A percentile compares a stretch with the other conserved stretches of the same genome.
Evolutionary conservation across 257 asterid genomes (phyloP).

Genomic region (Fraxinus excelsior): DNA sequence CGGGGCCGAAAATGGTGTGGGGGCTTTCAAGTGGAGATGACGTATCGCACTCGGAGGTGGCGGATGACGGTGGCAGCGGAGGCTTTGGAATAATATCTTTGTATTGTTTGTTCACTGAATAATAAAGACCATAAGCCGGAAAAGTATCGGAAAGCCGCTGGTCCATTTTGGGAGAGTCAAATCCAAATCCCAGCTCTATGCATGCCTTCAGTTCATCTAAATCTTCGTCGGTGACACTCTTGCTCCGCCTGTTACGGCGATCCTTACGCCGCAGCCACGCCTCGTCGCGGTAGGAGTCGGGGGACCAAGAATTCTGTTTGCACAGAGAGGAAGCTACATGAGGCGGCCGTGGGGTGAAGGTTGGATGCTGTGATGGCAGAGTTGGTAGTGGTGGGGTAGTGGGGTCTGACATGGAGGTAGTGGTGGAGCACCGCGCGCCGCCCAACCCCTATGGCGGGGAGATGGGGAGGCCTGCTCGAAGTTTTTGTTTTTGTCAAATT

Average conservation of each 20-base stretch:
- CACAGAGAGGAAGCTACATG: conserved; percentile 33
- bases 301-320: conserved; percentile 79
- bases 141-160: conserved; percentile 65
- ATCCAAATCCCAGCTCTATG: conserved; percentile 76
- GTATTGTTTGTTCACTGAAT: conserved; percentile 62
- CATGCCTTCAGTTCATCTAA: conserved; percentile 75
- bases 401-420: conserved; percentile 31
- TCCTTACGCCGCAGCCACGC: conserved; percentile 70
- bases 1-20: conserved; percentile 48
- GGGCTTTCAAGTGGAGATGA: conserved; percentile 58
- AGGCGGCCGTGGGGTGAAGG: conserved; percentile 6
- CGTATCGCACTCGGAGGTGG: conserved; percentile 45
- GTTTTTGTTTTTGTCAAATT: background rate
- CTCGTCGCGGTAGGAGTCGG: conserved; percentile 66
- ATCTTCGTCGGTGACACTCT: conserved; percentile 77
- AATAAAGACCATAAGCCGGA: conserved; percentile 73
- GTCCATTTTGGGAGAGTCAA: conserved; percentile 74
- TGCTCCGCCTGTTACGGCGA: conserved; percentile 44
- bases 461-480: background rate
- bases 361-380: conserved; percentile 10
- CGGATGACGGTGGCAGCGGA: conserved; percentile 16
- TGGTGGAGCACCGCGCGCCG: conserved; percentile 10
- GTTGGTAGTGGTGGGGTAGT: background rate
- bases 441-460: conserved; percentile 68
- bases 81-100: conserved; percentile 41